These are phyloP conservation scores for Lathyrus tuberosus DNA, from an alignment of 306 rosid species.

Conservation along the genomic window DNA sequence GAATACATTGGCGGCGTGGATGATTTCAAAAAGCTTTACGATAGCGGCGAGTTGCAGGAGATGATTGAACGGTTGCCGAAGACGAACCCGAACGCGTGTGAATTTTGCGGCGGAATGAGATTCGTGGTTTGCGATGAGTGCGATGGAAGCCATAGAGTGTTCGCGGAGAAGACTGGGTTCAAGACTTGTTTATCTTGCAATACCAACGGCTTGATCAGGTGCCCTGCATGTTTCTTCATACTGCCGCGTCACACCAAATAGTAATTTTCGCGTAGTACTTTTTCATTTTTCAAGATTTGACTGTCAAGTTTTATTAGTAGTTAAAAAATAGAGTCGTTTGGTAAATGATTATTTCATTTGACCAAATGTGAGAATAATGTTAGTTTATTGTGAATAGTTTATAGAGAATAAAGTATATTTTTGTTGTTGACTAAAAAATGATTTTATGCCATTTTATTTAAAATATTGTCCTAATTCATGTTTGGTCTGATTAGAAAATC, in stretches of 20 bases:
- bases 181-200: slow-evolving; percentile 60
- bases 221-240: slow-evolving; percentile 60
- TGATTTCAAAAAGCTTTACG: slow-evolving; percentile 58
- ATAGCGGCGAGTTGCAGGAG: slow-evolving; percentile 63
- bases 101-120: slow-evolving; percentile 69
- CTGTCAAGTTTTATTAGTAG: too few species aligned
- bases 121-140: slow-evolving; percentile 69
- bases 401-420: neutral
- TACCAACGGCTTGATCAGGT: slow-evolving; percentile 66
- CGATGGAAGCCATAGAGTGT: slow-evolving; percentile 81
- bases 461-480: too few species aligned
- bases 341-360: neutral
- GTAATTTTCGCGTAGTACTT: slow-evolving; percentile 1
- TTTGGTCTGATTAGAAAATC: too few species aligned
- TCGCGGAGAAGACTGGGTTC: slow-evolving; percentile 53
- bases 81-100: slow-evolving; percentile 48
- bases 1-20: slow-evolving; percentile 67
- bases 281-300: too few species aligned
- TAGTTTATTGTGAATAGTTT: neutral
- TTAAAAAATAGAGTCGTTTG: too few species aligned
- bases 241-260: slow-evolving; percentile 41
- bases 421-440: too few species aligned
- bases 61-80: slow-evolving; percentile 63
- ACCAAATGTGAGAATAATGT: neutral
- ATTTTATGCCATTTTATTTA: too few species aligned